Base-by-base conservation (phyloP, 73 alveolate species). In the Tetrahymena malaccensis region DNA sequence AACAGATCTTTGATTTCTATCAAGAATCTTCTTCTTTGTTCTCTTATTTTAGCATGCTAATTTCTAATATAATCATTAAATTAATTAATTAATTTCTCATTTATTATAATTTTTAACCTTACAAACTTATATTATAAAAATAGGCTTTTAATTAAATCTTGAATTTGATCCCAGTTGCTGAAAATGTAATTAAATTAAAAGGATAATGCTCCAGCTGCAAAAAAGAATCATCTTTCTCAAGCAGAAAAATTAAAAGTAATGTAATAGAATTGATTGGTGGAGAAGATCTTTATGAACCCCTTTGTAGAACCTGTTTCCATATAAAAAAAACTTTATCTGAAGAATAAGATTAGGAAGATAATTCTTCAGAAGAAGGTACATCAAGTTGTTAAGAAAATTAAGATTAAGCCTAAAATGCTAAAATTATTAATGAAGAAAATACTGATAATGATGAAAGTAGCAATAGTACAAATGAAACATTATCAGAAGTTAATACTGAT, bases 251-350 rank as follows among this genome's bases (percentile, higher is more conserved):
- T 94, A 97, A 97, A 55, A 85, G 97, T 43, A 84, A 70, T 25
- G 55, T 55, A 96, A 96, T 98, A 34, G 98, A 98, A 94, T 96
- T 99, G 89, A 98, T 99, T 43, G 99, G 99, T 17, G 99, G 99
- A 34, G 98, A 95, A 33, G 99, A 99, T 55, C 97, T 97, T 35
- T 99, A 99, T 95, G 98, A 96, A 93, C 99, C 99, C 10, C 99
- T 98, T 33, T 99, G 99, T 94, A 98, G 99, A 97, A 97, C 94
- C 43, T 99, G 99, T 95, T 99, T 96, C 95, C 89, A 89, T 43
- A 27, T 85, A 85, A 94, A 70, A 89, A 85, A 96, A 70, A 25
- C 22, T 22, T 11, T 13, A 50, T 50, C 25, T n/a, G 89, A 31
- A 70, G 89, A 27, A n/a, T 4, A 4, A n/a, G 89, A 70, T 22